phyloP scores from a whole-genome alignment of 768 basidiomycete species.

The Cyathus striatus region DNA sequence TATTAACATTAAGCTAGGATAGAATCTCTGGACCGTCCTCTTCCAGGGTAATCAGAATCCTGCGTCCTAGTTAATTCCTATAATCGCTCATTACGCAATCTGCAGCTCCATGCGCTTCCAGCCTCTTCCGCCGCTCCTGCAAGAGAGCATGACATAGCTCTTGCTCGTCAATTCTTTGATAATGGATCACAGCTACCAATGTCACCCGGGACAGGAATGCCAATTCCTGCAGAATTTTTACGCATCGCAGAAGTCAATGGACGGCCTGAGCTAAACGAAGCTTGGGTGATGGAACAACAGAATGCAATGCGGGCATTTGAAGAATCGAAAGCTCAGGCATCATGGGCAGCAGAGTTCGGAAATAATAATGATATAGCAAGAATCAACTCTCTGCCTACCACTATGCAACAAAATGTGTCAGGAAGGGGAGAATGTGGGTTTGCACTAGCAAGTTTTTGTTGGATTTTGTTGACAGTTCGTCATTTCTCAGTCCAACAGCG shows the following conservation, averaged over 20 bases:
- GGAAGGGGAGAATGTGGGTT: constrained; percentile 34
- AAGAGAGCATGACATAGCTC: constrained; percentile 62
- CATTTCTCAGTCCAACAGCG: constrained; percentile 40
- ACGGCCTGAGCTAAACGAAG: constrained; percentile 36
- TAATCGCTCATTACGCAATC: constrained; percentile 1
- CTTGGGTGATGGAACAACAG: constrained; percentile 52
- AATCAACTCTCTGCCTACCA: constrained; percentile 14
- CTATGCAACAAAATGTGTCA: constrained; percentile 28
- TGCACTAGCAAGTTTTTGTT: background rate
- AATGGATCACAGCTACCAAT: constrained; percentile 27
- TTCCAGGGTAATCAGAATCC: constrained; percentile 43
- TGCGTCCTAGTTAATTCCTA: background rate
- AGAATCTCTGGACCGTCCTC: constrained; percentile 70
- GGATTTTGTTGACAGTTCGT: no score
- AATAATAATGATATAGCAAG: constrained; percentile 16
- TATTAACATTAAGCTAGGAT: constrained; percentile 42
- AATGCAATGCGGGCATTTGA: constrained; percentile 33
- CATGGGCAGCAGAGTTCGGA: constrained; percentile 59
- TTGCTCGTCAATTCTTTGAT: constrained; percentile 81
- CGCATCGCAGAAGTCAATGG: constrained; percentile 25
- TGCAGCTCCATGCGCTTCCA: constrained; percentile 73
- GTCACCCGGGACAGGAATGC: constrained; percentile 27
- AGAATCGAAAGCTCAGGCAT: constrained; percentile 21
- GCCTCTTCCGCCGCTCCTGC: constrained; percentile 42
- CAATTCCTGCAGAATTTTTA: constrained; percentile 21